Base-by-base conservation (phyloP, 495 filamentous ascomycete genomes). In the Collariella sp. region DNA sequence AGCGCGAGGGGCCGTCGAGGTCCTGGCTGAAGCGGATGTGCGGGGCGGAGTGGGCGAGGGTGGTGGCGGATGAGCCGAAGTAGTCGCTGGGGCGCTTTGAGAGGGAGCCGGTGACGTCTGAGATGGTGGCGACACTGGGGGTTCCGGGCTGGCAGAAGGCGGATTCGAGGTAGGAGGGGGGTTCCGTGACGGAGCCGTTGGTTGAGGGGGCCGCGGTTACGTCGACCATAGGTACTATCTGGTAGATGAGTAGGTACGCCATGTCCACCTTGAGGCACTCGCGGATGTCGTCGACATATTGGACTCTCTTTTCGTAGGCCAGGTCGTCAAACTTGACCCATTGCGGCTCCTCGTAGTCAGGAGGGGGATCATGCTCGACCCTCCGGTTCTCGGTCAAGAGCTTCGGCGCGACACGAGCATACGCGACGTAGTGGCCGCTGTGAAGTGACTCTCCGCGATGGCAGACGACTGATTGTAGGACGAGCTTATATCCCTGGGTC, bases 271-370 rank as follows among this genome's bases (percentile, higher is more conserved):
- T 82, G 48, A 96, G 68, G 2, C 81, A 73, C 34, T 81, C 77
- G 53, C 87, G 74, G 46, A 89, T 83, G 50, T 93, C 86, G 58
- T 95, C 85, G 38, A 96, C 82, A 36, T 83, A 70, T 2, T 72
- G 75, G 3, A 96, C 86, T 36, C 93, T 79, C 12, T 70, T 66
- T 3, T 61, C 59, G 9, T 63, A 53, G 38, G 87, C 80, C 33
- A 96, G 70, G 59, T 98, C 93, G 68, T 98, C 93, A 53, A 95
- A 94, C 20, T 82, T 86, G 63, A 93, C 82, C 93, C 93, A 98
- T 58, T 81, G 76, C 18, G 83, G 80, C 43, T 83, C 72, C 49
- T 83, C 80, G 31, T 79, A 77, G 49, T 73, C 70, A 6, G 73
- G 77, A 20, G 72, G 67, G 9, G 71, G 71, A 38, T 80, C 76